A percentile compares a stretch with the other conserved stretches of the same genome.
Conservation (phyloP, 2,329 filamentous ascomycete genomes). For the Fusarium poae region DNA sequence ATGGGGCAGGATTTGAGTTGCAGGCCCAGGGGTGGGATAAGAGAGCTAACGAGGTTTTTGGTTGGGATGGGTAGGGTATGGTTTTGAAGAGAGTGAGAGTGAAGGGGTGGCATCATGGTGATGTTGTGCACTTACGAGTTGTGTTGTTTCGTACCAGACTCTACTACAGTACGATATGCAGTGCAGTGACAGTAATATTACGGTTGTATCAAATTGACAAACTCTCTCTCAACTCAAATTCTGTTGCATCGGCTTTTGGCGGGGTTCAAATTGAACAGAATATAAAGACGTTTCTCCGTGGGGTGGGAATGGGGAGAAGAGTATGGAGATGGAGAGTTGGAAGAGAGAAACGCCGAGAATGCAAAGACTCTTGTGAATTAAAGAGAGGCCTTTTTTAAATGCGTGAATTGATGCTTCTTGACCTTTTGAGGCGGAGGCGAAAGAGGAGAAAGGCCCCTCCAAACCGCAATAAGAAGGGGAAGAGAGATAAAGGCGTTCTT, state of each 20-base stretch:
- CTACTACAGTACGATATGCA: neutral
- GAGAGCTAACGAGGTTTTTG: constrained; percentile 31
- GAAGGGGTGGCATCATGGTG: constrained; percentile 37
- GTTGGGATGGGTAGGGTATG: constrained; percentile 29
- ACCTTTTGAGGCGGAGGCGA: constrained; percentile 33
- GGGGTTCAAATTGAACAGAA: neutral
- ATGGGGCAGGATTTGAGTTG: constrained; percentile 41
- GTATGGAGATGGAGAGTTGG: neutral
- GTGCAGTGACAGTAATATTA: neutral
- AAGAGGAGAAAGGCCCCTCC: constrained; percentile 20
- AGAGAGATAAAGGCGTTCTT: constrained; percentile 10
- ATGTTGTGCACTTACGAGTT: constrained; percentile 29
- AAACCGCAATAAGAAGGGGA: constrained; percentile 15
- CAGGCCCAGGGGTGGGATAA: constrained; percentile 32
- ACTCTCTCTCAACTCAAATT: constrained; percentile 5
- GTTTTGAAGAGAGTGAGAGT: constrained; percentile 1
- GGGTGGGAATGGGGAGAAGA: constrained; percentile 17
- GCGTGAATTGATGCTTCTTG: constrained; percentile 26
- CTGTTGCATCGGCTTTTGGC: constrained; percentile 1
- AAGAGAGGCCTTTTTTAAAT: constrained; percentile 33
- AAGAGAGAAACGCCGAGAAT: neutral
- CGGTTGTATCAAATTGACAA: constrained; percentile 14
- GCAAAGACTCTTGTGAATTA: constrained; percentile 1
- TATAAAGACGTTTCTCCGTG: constrained; percentile 17
- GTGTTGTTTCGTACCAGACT: constrained; percentile 11